Evolutionary conservation across 208 protist species (phyloP).

Genomic region (Leishmania lainsoni): DNA sequence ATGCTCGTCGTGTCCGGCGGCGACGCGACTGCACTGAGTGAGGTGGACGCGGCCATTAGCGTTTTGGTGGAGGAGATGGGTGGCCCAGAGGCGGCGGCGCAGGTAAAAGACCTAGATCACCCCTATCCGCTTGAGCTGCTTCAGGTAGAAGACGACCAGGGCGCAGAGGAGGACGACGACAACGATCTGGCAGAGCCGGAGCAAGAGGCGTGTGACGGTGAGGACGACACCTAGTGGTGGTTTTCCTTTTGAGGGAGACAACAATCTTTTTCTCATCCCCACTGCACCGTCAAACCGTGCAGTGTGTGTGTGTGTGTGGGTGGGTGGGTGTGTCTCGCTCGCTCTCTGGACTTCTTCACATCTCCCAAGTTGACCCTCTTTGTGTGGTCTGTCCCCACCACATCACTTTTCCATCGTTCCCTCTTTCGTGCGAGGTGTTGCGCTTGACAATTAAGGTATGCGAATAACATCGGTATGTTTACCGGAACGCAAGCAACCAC

Average conservation of each 20-base stretch:
- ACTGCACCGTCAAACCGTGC: neutral
- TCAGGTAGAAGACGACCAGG: constrained; percentile 55
- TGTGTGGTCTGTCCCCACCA: neutral
- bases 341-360: neutral
- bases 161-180: constrained; percentile 35
- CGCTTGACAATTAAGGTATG: constrained; percentile 4
- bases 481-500: neutral
- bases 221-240: constrained; percentile 45
- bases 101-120: constrained; percentile 80
- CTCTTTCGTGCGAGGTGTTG: neutral
- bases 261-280: neutral
- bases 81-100: constrained; percentile 65
- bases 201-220: constrained; percentile 69
- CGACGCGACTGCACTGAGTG: constrained; percentile 55
- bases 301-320: neutral
- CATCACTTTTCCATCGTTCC: neutral
- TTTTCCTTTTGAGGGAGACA: neutral
- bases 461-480: constrained; percentile 1
- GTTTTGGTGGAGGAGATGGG: constrained; percentile 90
- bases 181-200: constrained; percentile 69
- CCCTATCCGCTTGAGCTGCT: constrained; percentile 86
- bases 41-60: constrained; percentile 80
- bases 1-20: constrained; percentile 77
- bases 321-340: neutral
- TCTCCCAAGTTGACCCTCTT: neutral